Percentiles rank a stretch among this genome's conserved stretches.
These are phyloP conservation scores for Candida insectorum DNA, from an alignment of 805 yeast genomes.

Conservation along the genomic window DNA sequence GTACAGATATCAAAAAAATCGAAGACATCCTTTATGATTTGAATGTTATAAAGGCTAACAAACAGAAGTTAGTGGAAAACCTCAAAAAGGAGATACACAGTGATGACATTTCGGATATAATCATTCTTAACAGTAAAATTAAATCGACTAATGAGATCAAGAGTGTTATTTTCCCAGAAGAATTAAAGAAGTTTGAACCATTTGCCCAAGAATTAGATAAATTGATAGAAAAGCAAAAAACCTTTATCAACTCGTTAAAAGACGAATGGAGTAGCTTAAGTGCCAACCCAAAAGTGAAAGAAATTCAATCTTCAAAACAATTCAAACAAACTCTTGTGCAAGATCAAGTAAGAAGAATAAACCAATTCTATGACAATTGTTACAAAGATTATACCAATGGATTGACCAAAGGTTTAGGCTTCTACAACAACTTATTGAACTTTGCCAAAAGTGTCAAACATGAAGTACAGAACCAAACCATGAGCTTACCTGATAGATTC, in stretches of 20 bases:
- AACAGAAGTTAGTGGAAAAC: conserved; percentile 56
- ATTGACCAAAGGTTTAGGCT: conserved; percentile 54
- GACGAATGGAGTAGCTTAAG: conserved; percentile 27
- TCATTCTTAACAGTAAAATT: conserved; percentile 61
- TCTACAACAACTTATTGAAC: conserved; percentile 51
- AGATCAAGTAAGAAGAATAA: conserved; percentile 33
- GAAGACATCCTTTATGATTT: conserved; percentile 61
- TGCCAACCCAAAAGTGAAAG: conserved; percentile 28
- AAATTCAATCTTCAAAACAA: conserved; percentile 42
- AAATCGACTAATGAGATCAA: conserved; percentile 56
- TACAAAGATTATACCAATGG: conserved; percentile 64
- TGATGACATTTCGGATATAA: conserved; percentile 79
- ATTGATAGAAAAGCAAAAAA: conserved; percentile 63
- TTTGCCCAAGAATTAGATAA: conserved; percentile 64
- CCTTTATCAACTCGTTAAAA: conserved; percentile 34
- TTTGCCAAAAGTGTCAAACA: conserved; percentile 1
- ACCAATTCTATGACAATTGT: conserved; percentile 41
- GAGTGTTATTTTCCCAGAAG: conserved; percentile 57
- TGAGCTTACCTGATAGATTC: not conserved
- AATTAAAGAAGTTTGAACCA: conserved; percentile 72
- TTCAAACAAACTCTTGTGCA: conserved; percentile 31
- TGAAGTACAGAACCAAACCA: not conserved
- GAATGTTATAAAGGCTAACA: conserved; percentile 59
- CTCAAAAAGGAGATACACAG: conserved; percentile 67
- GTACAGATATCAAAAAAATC: conserved; percentile 40